A percentile compares a stretch with the other conserved stretches of the same genome.
phyloP scores from a whole-genome alignment of 345 rosid species.

The Litchi chinensis region DNA sequence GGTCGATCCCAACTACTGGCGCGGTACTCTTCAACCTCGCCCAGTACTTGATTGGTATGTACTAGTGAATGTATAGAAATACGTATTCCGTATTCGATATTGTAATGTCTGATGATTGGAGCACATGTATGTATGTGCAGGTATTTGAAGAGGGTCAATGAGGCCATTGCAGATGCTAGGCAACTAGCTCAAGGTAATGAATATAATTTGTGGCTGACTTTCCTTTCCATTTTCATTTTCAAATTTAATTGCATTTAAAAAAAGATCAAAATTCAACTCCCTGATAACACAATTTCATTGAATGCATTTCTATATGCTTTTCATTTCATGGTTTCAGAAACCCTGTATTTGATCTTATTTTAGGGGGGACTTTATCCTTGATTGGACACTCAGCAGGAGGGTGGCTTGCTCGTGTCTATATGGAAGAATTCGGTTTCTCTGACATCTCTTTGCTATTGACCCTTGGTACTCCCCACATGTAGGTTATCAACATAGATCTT shows the following conservation, averaged over 20 bases:
- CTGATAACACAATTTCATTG: too few relatives aligned
- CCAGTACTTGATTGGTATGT: slow-evolving; percentile 94
- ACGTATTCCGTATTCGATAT: too few relatives aligned
- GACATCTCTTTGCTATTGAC: slow-evolving; percentile 76
- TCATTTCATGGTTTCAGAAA: not conserved
- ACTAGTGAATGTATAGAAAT: too few relatives aligned
- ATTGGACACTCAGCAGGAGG: slow-evolving; percentile 99
- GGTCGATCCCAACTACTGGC: slow-evolving; percentile 86
- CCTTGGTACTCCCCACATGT: slow-evolving; percentile 97
- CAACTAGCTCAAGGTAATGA: slow-evolving; percentile 60
- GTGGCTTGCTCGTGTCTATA: slow-evolving; percentile 93
- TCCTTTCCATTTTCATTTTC: too few relatives aligned
- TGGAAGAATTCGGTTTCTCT: slow-evolving; percentile 74
- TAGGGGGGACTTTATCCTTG: slow-evolving; percentile 67
- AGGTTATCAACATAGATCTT: slow-evolving; percentile 40
- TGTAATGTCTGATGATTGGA: not conserved
- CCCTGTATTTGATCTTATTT: slow-evolving; percentile 18
- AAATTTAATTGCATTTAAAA: too few relatives aligned
- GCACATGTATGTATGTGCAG: slow-evolving; percentile 27
- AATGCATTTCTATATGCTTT: not conserved
- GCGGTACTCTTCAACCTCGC: slow-evolving; percentile 80
- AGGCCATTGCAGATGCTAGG: slow-evolving; percentile 77
- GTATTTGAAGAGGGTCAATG: slow-evolving; percentile 75
- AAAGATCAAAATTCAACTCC: too few relatives aligned
- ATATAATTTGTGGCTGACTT: not conserved